phyloP scores from a whole-genome alignment of 2,329 filamentous ascomycete species.

The Fusarium falciforme region DNA sequence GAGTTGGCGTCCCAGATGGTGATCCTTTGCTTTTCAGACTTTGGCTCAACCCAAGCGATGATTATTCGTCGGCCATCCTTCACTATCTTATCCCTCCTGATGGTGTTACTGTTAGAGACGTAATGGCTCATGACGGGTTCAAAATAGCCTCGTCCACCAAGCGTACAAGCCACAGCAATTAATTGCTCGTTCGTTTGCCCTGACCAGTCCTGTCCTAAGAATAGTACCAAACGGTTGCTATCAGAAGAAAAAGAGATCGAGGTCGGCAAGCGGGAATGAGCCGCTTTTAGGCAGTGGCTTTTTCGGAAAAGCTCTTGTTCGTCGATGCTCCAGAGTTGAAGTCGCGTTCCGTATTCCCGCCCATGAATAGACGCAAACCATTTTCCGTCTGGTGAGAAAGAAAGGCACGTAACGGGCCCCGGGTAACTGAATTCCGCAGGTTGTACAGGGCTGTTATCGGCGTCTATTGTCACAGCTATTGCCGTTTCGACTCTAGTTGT shows the following conservation, averaged over 20 bases:
- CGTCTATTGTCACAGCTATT: not conserved
- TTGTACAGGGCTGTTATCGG: fast-evolving
- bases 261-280: not conserved
- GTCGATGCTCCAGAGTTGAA: not conserved
- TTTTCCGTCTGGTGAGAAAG: not conserved
- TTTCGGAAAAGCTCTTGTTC: not conserved
- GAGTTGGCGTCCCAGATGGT: not conserved
- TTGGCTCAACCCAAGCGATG: not conserved
- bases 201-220: not conserved
- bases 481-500: not conserved
- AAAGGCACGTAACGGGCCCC: not conserved
- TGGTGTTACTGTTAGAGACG: not conserved
- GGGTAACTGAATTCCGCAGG: not conserved
- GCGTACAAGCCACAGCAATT: not conserved
- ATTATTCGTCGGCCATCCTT: not conserved
- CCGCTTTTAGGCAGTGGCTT: not conserved
- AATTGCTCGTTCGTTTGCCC: not conserved
- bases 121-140: not conserved
- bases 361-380: not conserved
- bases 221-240: not conserved
- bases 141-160: not conserved
- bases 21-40: not conserved
- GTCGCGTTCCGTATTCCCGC: too few relatives aligned
- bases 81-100: not conserved
- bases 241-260: not conserved